Evolutionary conservation across 805 yeast genomes (phyloP).

Genomic region (Kodamaea leandrae): DNA sequence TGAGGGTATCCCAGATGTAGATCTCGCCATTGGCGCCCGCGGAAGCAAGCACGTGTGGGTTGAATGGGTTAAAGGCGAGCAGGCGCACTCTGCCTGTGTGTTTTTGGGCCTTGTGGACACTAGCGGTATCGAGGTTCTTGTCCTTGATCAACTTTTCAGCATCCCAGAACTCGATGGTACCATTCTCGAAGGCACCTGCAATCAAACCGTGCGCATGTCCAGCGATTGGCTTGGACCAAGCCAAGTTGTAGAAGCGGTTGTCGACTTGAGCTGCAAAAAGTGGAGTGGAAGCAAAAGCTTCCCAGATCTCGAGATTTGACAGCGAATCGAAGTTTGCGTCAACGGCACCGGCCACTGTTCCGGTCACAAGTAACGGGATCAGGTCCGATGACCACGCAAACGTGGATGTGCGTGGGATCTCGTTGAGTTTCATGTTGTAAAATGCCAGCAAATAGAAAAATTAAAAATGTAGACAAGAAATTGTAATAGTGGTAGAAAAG

Average conservation of each 20-base stretch:
- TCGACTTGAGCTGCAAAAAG: conserved; percentile 36
- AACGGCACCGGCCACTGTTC: conserved; percentile 94
- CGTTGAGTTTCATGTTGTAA: conserved; percentile 60
- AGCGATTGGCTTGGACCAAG: conserved; percentile 69
- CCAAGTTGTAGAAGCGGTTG: conserved; percentile 65
- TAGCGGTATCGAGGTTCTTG: conserved; percentile 40
- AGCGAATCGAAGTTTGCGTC: conserved; percentile 82
- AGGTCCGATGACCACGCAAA: conserved; percentile 90
- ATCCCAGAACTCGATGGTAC: conserved; percentile 77
- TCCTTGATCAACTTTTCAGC: conserved; percentile 48
- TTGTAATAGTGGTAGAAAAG: not conserved
- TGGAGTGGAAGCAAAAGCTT: conserved; percentile 48
- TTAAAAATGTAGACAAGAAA: not conserved
- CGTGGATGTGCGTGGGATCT: conserved; percentile 83
- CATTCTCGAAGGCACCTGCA: conserved; percentile 90
- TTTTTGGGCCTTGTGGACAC: conserved; percentile 50
- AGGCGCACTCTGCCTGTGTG: conserved; percentile 72
- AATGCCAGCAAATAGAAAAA: not conserved
- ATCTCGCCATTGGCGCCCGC: conserved; percentile 91
- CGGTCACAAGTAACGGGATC: conserved; percentile 79
- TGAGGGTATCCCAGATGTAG: conserved; percentile 82
- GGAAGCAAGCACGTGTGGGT: conserved; percentile 70
- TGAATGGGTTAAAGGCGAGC: conserved; percentile 74
- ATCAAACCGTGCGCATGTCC: conserved; percentile 52
- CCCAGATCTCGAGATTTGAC: conserved; percentile 78